Percentiles rank a stretch among this genome's conserved stretches.
These are phyloP conservation scores for Fusarium austroafricanum DNA, from an alignment of 2,329 filamentous ascomycete genomes.

Conservation along the genomic window DNA sequence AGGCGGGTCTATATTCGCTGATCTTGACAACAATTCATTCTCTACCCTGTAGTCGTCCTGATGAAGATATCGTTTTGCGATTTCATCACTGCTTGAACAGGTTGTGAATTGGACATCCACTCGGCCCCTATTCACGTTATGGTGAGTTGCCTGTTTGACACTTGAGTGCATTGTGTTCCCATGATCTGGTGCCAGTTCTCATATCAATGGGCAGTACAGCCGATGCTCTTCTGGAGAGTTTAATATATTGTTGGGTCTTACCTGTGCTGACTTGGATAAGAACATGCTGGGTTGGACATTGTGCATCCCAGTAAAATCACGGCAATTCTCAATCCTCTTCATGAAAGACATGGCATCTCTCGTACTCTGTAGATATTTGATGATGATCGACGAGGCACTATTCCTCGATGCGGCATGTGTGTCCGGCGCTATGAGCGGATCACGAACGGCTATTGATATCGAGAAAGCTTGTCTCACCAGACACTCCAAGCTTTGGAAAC, in stretches of 20 bases:
- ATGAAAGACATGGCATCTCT: neutral
- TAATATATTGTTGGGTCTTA: neutral
- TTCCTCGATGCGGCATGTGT: conserved; percentile 10
- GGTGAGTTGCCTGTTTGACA: neutral
- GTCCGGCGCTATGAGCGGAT: conserved; percentile 11
- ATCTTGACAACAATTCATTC: conserved; percentile 16
- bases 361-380: conserved; percentile 1
- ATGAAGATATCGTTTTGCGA: conserved; percentile 1
- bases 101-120: neutral
- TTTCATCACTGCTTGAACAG: neutral
- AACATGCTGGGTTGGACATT: neutral
- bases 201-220: neutral
- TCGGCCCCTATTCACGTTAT: neutral
- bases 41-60: conserved; percentile 29
- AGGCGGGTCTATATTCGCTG: conserved; percentile 19
- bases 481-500: neutral
- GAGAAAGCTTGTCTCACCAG: neutral
- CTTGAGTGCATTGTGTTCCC: neutral
- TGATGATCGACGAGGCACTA: conserved; percentile 13
- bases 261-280: neutral
- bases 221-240: neutral
- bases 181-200: neutral
- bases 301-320: neutral
- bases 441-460: conserved; percentile 10
- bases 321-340: neutral